These are phyloP conservation scores for Abelmoschus esculentus DNA, from an alignment of 345 rosid genomes.

Conservation along the genomic window DNA sequence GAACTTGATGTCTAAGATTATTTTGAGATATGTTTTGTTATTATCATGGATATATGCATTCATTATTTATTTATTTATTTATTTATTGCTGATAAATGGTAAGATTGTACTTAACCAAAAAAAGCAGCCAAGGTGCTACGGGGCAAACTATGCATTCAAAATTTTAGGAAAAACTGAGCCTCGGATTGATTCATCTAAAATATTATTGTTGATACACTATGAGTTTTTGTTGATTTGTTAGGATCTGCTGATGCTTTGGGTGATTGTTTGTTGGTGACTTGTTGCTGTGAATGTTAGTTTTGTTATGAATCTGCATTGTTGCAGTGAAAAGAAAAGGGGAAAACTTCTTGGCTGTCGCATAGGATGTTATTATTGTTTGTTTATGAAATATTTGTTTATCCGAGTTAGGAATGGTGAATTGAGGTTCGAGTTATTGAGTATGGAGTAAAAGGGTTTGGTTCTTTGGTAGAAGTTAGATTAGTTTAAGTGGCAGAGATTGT, in stretches of 20 bases:
- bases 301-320: neutral
- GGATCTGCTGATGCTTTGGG: neutral
- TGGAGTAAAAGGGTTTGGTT: neutral
- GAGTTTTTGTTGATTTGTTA: neutral
- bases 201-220: neutral
- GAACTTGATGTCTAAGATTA: no score
- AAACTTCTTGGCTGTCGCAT: neutral
- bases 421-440: neutral
- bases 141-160: neutral
- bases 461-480: neutral
- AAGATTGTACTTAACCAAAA: neutral
- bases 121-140: neutral
- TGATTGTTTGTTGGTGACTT: neutral
- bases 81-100: neutral
- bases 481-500: neutral
- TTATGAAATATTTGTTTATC: neutral
- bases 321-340: neutral
- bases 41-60: conserved; percentile 1
- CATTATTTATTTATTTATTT: neutral
- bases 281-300: neutral
- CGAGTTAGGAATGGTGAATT: neutral
- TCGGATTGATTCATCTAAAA: neutral
- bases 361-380: neutral
- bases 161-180: neutral
- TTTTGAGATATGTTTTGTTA: neutral